Percentiles rank a stretch among this genome's conserved stretches.
phyloP scores from a whole-genome alignment of 768 basidiomycete genomes.

The Tylopilus felleus region DNA sequence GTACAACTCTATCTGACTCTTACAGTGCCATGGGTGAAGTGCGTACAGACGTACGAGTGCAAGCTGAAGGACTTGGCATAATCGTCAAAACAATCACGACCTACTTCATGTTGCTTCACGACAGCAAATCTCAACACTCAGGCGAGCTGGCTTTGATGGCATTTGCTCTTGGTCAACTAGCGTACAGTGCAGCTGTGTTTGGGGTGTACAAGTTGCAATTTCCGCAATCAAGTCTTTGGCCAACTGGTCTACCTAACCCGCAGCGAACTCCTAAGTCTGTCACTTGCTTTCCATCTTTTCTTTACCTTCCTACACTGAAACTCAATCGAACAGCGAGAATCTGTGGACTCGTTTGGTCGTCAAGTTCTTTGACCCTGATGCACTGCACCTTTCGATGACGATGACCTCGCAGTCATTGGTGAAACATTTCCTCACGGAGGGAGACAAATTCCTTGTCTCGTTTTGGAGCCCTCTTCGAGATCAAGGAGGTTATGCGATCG shows the following conservation, averaged over 20 bases:
- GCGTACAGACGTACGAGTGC: slow-evolving; percentile 67
- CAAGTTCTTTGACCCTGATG: slow-evolving; percentile 42
- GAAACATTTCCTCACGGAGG: slow-evolving; percentile 95
- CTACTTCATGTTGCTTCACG: slow-evolving; percentile 59
- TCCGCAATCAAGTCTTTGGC: slow-evolving; percentile 35
- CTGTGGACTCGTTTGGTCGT: slow-evolving; percentile 4
- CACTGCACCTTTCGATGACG: slow-evolving; percentile 65
- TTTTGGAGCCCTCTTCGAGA: slow-evolving; percentile 79
- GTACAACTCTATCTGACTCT: slow-evolving; percentile 18
- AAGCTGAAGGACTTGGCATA: slow-evolving; percentile 84
- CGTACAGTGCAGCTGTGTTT: slow-evolving; percentile 62
- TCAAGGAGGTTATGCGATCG: slow-evolving; percentile 94
- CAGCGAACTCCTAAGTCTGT: slow-evolving; percentile 18
- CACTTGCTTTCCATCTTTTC: neutral
- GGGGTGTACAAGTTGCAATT: slow-evolving; percentile 49
- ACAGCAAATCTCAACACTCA: slow-evolving; percentile 30
- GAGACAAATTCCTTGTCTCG: slow-evolving; percentile 87
- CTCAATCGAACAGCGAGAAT: slow-evolving; percentile 1
- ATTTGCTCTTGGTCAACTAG: slow-evolving; percentile 83
- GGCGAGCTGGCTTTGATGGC: slow-evolving; percentile 65
- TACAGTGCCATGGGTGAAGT: slow-evolving; percentile 66
- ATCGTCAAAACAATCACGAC: slow-evolving; percentile 70
- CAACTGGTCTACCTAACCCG: slow-evolving; percentile 25
- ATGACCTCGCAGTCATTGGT: slow-evolving; percentile 88
- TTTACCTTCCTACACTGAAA: neutral